A percentile compares a stretch with the other conserved stretches of the same genome.
Evolutionary conservation across 2,329 filamentous ascomycete species (phyloP).

Genomic region (Lojkania enalia): DNA sequence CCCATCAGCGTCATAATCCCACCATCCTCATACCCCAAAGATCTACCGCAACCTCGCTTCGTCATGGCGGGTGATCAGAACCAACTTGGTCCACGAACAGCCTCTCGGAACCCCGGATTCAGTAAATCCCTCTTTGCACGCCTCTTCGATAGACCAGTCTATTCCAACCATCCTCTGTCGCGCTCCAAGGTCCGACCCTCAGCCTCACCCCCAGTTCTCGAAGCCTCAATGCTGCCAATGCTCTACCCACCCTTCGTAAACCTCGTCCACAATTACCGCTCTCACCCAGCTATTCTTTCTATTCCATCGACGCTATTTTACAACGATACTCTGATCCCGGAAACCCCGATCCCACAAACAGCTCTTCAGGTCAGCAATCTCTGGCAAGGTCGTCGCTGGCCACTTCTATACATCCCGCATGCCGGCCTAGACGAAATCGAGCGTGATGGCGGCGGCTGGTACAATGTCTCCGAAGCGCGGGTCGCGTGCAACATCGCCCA

Average conservation of each 20-base stretch:
- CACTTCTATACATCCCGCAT: constrained; percentile 49
- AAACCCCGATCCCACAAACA: constrained; percentile 30
- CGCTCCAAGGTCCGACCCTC: constrained; percentile 35
- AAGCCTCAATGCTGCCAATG: constrained; percentile 44
- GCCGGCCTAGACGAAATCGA: constrained; percentile 46
- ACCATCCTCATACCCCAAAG: constrained; percentile 27
- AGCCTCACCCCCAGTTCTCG: constrained; percentile 29
- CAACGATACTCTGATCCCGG: constrained; percentile 49
- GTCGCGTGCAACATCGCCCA: constrained; percentile 36
- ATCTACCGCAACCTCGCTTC: constrained; percentile 40
- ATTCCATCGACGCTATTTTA: constrained; percentile 50
- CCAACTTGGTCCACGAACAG: constrained; percentile 49
- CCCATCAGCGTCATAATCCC: constrained; percentile 47
- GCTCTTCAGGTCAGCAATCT: constrained; percentile 34
- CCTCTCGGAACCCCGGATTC: constrained; percentile 38
- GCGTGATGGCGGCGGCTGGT: constrained; percentile 46
- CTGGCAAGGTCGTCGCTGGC: constrained; percentile 47
- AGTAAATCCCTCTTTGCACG: constrained; percentile 49
- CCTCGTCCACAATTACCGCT: constrained; percentile 52
- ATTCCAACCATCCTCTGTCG: constrained; percentile 47
- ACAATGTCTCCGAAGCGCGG: constrained; percentile 36
- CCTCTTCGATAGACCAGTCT: constrained; percentile 43
- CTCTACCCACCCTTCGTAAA: constrained; percentile 50
- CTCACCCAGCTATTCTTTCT: constrained; percentile 50
- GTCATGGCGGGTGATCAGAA: constrained; percentile 53